Evolutionary conservation across 345 rosid genomes (phyloP).

Genomic region (Erodium maritimum): DNA sequence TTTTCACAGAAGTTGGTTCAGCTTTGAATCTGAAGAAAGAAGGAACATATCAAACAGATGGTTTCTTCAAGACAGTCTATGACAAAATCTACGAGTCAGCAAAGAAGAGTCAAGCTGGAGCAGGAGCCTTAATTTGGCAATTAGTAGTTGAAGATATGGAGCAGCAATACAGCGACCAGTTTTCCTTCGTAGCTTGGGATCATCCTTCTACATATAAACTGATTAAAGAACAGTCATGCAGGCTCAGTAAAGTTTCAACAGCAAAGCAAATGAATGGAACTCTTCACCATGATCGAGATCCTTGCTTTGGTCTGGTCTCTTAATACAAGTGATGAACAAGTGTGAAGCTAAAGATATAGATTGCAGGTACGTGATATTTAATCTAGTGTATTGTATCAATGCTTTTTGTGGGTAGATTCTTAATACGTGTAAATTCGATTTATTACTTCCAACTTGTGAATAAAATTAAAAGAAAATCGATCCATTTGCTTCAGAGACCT

Average conservation of each 20-base stretch:
- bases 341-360: not conserved
- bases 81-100: slow-evolving; percentile 26
- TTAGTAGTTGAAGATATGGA: slow-evolving; percentile 21
- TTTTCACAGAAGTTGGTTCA: slow-evolving; percentile 33
- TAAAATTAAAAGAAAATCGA: too few relatives aligned
- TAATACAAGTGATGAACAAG: not conserved
- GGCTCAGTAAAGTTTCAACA: slow-evolving; percentile 11
- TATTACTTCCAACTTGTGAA: too few relatives aligned
- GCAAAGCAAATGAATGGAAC: not conserved
- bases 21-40: slow-evolving; percentile 9
- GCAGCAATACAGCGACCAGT: slow-evolving; percentile 18
- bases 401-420: too few relatives aligned
- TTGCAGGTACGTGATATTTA: too few relatives aligned
- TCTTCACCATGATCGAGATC: not conserved
- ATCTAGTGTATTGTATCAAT: too few relatives aligned
- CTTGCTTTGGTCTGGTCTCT: slow-evolving; percentile 6
- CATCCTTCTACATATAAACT: slow-evolving; percentile 25
- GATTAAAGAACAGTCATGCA: slow-evolving; percentile 26
- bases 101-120: slow-evolving; percentile 23
- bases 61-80: slow-evolving; percentile 17
- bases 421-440: too few relatives aligned
- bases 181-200: slow-evolving; percentile 22
- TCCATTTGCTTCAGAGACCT: too few relatives aligned
- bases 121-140: slow-evolving; percentile 35
- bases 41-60: slow-evolving; percentile 11